Percentiles rank a stretch among this genome's conserved stretches.
Conservation (phyloP, 345 rosid species). For the Hibiscus trionum region DNA sequence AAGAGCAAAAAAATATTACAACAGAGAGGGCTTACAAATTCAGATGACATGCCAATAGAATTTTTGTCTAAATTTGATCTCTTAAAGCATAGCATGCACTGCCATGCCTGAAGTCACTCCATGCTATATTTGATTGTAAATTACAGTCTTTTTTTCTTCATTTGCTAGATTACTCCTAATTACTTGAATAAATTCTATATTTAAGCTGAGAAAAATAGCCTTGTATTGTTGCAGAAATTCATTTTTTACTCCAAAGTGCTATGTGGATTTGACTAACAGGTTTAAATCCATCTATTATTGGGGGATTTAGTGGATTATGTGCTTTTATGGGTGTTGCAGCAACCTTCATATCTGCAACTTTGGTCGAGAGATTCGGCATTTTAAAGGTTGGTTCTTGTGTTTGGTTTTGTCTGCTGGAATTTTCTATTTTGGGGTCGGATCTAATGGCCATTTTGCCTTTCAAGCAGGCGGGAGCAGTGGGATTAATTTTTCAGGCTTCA, state of each 20-base stretch:
- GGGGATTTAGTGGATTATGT: slow-evolving; percentile 88
- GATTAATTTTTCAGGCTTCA: slow-evolving; percentile 76
- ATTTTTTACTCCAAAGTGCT: slow-evolving; percentile 8
- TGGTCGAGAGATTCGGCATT: slow-evolving; percentile 69
- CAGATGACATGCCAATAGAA: not conserved
- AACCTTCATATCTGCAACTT: slow-evolving; percentile 75
- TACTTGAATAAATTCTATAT: not conserved
- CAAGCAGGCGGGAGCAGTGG: slow-evolving; percentile 87
- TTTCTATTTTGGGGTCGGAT: not conserved
- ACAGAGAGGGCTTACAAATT: not conserved
- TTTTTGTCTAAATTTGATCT: slow-evolving; percentile 2
- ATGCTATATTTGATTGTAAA: not conserved
- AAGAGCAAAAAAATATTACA: no score
- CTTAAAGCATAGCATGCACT: not conserved
- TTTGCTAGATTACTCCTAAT: not conserved
- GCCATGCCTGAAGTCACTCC: not conserved
- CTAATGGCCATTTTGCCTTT: slow-evolving; percentile 7
- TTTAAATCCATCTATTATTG: slow-evolving; percentile 76
- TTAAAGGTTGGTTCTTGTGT: slow-evolving; percentile 39
- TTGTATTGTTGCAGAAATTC: not conserved
- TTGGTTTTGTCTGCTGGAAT: not conserved
- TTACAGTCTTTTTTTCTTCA: not conserved
- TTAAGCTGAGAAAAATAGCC: slow-evolving; percentile 1
- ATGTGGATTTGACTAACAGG: slow-evolving; percentile 35
- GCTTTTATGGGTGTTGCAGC: slow-evolving; percentile 93